Conservation (phyloP, 192 early-diverging fungal species). For the Entomortierella chlamydospora region DNA sequence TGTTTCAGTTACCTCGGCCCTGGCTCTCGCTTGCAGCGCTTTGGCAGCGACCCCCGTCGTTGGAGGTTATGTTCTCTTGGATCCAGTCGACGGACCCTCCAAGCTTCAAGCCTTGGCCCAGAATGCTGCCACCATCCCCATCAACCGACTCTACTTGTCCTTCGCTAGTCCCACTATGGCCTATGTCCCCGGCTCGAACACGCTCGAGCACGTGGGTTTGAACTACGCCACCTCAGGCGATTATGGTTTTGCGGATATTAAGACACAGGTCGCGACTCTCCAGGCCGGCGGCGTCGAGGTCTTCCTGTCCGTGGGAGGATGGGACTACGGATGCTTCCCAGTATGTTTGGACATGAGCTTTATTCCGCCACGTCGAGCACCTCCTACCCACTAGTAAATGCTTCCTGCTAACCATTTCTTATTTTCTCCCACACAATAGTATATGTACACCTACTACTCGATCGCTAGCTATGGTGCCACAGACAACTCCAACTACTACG, state of each 20-base stretch:
- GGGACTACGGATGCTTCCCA: slow-evolving; percentile 56
- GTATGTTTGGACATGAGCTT: slow-evolving; percentile 7
- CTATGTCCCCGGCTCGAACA: slow-evolving; percentile 50
- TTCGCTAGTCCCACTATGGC: slow-evolving; percentile 43
- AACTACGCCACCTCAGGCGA: slow-evolving; percentile 31
- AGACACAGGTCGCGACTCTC: slow-evolving; percentile 18
- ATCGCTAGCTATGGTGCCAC: slow-evolving; percentile 49
- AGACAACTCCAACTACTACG: slow-evolving; percentile 50
- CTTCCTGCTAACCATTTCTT: not conserved
- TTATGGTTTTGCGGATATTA: slow-evolving; percentile 47
- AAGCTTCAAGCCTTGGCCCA: slow-evolving; percentile 51
- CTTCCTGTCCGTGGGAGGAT: slow-evolving; percentile 49
- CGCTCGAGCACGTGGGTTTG: slow-evolving; percentile 38
- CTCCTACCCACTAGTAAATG: too few relatives aligned
- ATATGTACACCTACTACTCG: slow-evolving; percentile 47
- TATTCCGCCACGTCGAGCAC: too few relatives aligned
- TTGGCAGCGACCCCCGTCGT: slow-evolving; percentile 22
- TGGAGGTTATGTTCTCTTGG: slow-evolving; percentile 41
- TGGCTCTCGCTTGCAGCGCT: slow-evolving; percentile 3
- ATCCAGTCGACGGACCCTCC: slow-evolving; percentile 34
- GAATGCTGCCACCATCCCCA: slow-evolving; percentile 43
- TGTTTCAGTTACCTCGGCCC: slow-evolving; percentile 38
- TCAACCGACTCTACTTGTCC: slow-evolving; percentile 40
- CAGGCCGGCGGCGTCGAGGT: slow-evolving; percentile 42
- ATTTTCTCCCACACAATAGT: slow-evolving; percentile 4